A percentile compares a stretch with the other conserved stretches of the same genome.
phyloP scores from a whole-genome alignment of 345 rosid species.

The Schrenkiella parvula region DNA sequence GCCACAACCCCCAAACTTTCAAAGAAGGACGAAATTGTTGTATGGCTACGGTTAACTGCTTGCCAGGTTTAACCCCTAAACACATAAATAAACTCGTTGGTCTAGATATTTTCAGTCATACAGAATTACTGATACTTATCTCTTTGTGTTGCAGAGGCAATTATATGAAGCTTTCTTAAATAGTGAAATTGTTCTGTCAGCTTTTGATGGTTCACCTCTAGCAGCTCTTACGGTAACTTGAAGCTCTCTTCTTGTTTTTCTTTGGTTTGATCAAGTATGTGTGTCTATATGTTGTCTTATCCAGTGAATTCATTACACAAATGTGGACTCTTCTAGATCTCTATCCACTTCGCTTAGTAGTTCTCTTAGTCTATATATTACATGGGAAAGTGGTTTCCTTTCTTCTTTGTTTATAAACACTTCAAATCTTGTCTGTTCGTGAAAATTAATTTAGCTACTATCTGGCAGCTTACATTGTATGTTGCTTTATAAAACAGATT shows the following conservation, averaged over 20 bases:
- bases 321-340: slow-evolving; percentile 3
- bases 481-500: slow-evolving; percentile 56
- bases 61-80: slow-evolving; percentile 63
- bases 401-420: not conserved
- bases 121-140: slow-evolving; percentile 1
- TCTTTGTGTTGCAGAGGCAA: slow-evolving; percentile 55
- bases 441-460: not conserved
- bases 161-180: slow-evolving; percentile 86
- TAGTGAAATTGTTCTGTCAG: slow-evolving; percentile 88
- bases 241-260: slow-evolving; percentile 7
- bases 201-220: slow-evolving; percentile 93
- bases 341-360: not conserved
- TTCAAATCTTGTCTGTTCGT: not conserved
- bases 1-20: slow-evolving; percentile 60
- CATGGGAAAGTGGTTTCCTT: not conserved
- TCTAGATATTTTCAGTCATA: slow-evolving; percentile 13
- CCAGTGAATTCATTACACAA: not conserved
- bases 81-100: not conserved
- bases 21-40: slow-evolving; percentile 83
- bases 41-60: slow-evolving; percentile 81
- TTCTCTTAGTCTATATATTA: not conserved
- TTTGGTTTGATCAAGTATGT: not conserved
- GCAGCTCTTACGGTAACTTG: slow-evolving; percentile 91
- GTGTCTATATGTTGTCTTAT: not conserved
- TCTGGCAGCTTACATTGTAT: not conserved